phyloP scores from a whole-genome alignment of 1,284 basidiomycete species.

The Malassezia cuniculi region DNA sequence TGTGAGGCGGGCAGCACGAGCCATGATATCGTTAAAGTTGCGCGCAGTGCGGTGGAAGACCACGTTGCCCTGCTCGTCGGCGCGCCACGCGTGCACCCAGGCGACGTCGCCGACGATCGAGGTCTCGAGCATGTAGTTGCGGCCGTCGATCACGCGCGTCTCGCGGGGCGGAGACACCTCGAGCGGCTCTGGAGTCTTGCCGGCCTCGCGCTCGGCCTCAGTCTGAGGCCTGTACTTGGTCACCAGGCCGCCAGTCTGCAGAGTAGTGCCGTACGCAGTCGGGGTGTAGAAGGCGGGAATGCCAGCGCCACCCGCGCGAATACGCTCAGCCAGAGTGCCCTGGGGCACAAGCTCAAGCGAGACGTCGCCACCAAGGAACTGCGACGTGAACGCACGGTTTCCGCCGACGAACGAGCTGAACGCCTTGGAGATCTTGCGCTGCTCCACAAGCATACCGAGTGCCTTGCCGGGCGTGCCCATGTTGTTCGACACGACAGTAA shows the following conservation, averaged over 20 bases:
- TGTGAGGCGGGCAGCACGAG: conserved; percentile 37
- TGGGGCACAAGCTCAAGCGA: conserved; percentile 38
- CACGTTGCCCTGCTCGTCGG: conserved; percentile 57
- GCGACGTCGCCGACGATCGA: conserved; percentile 76
- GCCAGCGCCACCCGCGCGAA: conserved; percentile 81
- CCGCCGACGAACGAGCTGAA: conserved; percentile 40
- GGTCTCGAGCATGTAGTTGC: conserved; percentile 73
- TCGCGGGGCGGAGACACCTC: conserved; percentile 47
- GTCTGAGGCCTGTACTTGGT: conserved; percentile 37
- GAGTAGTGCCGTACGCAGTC: conserved; percentile 54
- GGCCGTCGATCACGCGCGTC: conserved; percentile 63
- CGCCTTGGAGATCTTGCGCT: conserved; percentile 31
- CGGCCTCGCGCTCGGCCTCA: conserved; percentile 7
- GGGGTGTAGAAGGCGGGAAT: conserved; percentile 94
- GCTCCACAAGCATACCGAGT: conserved; percentile 27
- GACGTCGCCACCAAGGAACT: conserved; percentile 38
- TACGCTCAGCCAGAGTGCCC: conserved; percentile 69
- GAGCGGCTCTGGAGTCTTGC: not conserved
- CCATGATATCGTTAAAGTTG: conserved; percentile 38
- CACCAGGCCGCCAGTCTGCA: conserved; percentile 47
- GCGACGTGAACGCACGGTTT: conserved; percentile 39
- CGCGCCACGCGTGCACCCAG: conserved; percentile 86
- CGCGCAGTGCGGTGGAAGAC: conserved; percentile 44
- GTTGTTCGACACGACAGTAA: conserved; percentile 40
- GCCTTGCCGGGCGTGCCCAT: conserved; percentile 37